Conservation (phyloP, 176 grass and related monocot species). For the Cenchrus americanus region DNA sequence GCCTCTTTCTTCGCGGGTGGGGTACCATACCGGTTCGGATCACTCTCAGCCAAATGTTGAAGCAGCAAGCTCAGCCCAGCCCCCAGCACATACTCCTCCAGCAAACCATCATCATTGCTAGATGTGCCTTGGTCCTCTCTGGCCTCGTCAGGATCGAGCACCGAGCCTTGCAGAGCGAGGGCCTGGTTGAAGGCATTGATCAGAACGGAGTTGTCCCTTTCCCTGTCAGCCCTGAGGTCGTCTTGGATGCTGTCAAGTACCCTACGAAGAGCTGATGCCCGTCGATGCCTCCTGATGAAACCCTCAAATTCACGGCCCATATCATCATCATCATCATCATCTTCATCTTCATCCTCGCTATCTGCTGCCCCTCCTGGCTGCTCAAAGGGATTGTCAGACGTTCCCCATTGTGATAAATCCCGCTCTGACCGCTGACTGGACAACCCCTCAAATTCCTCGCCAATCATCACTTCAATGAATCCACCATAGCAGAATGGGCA, state of each 20-base stretch:
- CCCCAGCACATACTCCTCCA: slow-evolving; percentile 85
- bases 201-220: slow-evolving; percentile 63
- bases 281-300: slow-evolving; percentile 73
- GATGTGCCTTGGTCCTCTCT: slow-evolving; percentile 42
- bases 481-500: slow-evolving; percentile 74
- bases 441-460: slow-evolving; percentile 56
- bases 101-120: slow-evolving; percentile 45
- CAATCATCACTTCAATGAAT: slow-evolving; percentile 77
- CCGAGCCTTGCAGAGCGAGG: slow-evolving; percentile 67
- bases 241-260: slow-evolving; percentile 84
- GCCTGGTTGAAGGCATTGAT: slow-evolving; percentile 91
- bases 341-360: slow-evolving; percentile 67
- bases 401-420: slow-evolving; percentile 58
- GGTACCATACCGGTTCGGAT: slow-evolving; percentile 69
- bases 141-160: slow-evolving; percentile 51
- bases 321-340: slow-evolving; percentile 55
- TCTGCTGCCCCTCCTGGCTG: slow-evolving; percentile 41
- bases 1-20: slow-evolving; percentile 88
- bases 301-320: slow-evolving; percentile 78
- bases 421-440: slow-evolving; percentile 43
- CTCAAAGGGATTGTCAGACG: slow-evolving; percentile 42
- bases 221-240: slow-evolving; percentile 60
- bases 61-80: slow-evolving; percentile 80
- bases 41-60: slow-evolving; percentile 89
- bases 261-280: slow-evolving; percentile 63